Conservation (phyloP, 2,329 filamentous ascomycete genomes). For the Fusarium sambucinum region DNA sequence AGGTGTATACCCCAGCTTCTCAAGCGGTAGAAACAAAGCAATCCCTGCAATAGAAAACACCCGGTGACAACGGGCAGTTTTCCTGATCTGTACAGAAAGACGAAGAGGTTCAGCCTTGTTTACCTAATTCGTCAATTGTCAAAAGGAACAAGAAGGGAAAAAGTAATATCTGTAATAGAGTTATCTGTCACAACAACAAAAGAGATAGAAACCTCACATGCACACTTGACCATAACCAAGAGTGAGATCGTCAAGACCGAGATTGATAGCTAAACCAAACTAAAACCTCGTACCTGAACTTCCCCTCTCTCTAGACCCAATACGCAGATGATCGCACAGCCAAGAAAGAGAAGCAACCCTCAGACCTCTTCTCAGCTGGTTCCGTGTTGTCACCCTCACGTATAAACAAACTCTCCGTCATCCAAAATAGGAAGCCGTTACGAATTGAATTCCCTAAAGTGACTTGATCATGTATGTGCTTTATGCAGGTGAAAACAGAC, state of each 20-base stretch:
- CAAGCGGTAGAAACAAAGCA: conserved; percentile 17
- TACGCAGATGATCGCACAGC: neutral
- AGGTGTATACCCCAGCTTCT: conserved; percentile 14
- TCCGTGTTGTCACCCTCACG: neutral
- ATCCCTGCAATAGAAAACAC: conserved; percentile 6
- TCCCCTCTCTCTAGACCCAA: conserved; percentile 1
- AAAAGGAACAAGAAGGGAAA: neutral
- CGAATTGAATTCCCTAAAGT: neutral
- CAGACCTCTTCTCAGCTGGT: neutral
- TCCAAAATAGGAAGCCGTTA: conserved; percentile 30
- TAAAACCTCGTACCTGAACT: conserved; percentile 6
- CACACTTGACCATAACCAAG: too few relatives aligned
- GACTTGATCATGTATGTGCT: neutral
- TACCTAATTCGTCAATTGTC: neutral
- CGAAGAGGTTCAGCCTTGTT: conserved; percentile 28
- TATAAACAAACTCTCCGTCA: conserved; percentile 9
- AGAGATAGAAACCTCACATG: too few relatives aligned
- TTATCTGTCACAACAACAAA: neutral
- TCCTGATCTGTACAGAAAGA: conserved; percentile 3
- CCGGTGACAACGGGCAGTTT: conserved; percentile 13
- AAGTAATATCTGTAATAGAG: neutral
- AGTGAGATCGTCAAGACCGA: neutral
- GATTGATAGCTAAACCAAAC: neutral
- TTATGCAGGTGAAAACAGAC: conserved; percentile 20
- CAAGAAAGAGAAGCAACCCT: neutral